These are phyloP conservation scores for Aspergillus intermedius DNA, from an alignment of 2,329 filamentous ascomycete genomes.

Conservation along the genomic window DNA sequence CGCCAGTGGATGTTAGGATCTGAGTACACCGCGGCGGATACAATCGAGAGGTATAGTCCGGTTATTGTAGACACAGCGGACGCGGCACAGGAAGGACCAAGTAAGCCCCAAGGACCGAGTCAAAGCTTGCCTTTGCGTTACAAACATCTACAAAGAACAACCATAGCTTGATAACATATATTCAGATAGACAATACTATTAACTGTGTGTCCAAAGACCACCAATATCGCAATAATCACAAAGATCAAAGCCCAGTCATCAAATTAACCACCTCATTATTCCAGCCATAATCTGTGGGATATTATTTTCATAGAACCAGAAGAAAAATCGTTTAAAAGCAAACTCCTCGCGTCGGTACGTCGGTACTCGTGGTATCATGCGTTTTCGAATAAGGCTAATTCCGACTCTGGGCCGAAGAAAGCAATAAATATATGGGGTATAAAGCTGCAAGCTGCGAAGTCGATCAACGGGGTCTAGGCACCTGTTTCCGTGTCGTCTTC, in stretches of 20 bases:
- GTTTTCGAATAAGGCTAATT: neutral
- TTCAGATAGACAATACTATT: neutral
- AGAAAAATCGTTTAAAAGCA: slow-evolving; percentile 2
- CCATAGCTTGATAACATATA: neutral
- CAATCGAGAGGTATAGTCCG: too few species aligned
- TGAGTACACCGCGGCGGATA: too few species aligned
- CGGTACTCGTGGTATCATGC: slow-evolving; percentile 10
- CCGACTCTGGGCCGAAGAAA: slow-evolving; percentile 8
- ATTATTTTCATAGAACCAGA: slow-evolving; percentile 11
- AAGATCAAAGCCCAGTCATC: neutral
- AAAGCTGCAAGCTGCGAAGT: slow-evolving; percentile 12
- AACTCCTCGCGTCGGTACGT: slow-evolving; percentile 1
- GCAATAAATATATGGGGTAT: slow-evolving; percentile 18
- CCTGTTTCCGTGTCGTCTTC: slow-evolving; percentile 1
- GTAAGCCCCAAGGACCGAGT: too few species aligned
- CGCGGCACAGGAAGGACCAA: too few species aligned
- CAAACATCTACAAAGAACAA: too few species aligned
- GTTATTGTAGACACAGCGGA: too few species aligned
- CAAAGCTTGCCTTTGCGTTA: too few species aligned
- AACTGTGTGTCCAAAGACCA: neutral
- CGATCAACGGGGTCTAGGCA: neutral
- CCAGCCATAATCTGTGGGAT: slow-evolving; percentile 5
- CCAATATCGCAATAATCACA: neutral
- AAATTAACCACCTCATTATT: slow-evolving; percentile 12
- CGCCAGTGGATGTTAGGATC: too few species aligned